Percentiles rank a stretch among this genome's conserved stretches.
Evolutionary conservation across 192 early-diverging fungal species (phyloP).

Genomic region (Linderina pennispora): DNA sequence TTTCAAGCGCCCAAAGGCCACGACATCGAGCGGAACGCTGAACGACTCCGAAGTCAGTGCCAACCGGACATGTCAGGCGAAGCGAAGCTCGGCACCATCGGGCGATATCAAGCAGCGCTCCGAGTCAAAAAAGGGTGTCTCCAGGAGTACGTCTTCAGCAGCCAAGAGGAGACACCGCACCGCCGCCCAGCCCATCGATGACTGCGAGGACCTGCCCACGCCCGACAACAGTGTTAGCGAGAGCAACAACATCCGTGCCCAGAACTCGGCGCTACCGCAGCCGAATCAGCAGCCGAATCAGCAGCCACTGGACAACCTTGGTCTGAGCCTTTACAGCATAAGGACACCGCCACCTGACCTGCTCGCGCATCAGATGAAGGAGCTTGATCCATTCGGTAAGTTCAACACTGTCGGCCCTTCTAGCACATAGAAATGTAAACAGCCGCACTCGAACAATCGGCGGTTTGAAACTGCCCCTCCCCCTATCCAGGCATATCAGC

Average conservation of each 20-base stretch:
- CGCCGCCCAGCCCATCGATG: background rate
- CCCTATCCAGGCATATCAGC: background rate
- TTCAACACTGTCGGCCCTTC: background rate
- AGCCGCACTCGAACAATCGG: too few relatives aligned
- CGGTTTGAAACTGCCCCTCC: background rate
- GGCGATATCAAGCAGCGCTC: conserved; percentile 1
- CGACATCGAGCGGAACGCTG: background rate
- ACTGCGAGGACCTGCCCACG: conserved; percentile 17
- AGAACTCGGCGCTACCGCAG: too few relatives aligned
- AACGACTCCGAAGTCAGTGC: conserved; percentile 1
- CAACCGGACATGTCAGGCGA: conserved; percentile 15
- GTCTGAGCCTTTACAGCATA: conserved; percentile 19
- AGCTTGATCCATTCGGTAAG: conserved; percentile 46
- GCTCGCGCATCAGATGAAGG: conserved; percentile 8
- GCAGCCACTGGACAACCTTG: conserved; percentile 3
- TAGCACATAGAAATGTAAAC: background rate
- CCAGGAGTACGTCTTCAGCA: background rate
- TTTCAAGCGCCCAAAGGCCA: conserved; percentile 36
- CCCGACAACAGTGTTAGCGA: conserved; percentile 26
- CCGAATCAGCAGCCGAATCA: too few relatives aligned
- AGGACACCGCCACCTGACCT: conserved; percentile 25
- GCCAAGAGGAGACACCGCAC: background rate
- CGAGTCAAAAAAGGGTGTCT: background rate
- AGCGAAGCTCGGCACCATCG: conserved; percentile 14
- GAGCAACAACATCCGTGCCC: too few relatives aligned